Evolutionary conservation across 805 yeast genomes (phyloP), one percentile per base, ranked within the genome.

Genomic region (Ogataea dorogensis): DNA sequence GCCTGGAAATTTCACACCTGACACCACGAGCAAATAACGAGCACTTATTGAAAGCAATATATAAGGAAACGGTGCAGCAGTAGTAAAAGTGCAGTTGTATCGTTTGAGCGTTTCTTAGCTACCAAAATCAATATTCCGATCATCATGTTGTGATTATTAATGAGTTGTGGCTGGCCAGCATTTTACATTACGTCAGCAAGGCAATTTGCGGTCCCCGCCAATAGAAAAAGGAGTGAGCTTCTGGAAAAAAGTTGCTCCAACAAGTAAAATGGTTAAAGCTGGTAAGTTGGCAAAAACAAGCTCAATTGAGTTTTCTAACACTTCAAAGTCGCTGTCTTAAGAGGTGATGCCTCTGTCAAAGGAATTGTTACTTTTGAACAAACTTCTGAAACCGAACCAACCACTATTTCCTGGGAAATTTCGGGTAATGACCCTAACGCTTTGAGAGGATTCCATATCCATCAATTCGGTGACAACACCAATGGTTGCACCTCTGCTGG

Each of bases 401-500:
- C 95, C 59, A 82, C 86, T 30, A 75, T 93, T 53, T 53, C 88
- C 15, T 93, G 87, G 80, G 94, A 91, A 57, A 85, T 93, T 61
- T 58, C 77, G 40, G 98, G 98, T 64, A 86, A 88, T 68, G 81
- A 78, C 50, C 71, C 97, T 44, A 82, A 86, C 58, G 91, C 96
- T 33, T 70, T 75, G 62, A 81, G 95, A 68, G 98, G 98, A 36
- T 91, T 93, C 96, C 98, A 93, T 76, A 71, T 93, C 61, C 98
- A 93, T 70, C 83, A 86, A 62, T 93, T 93, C 59, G 98, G 98
- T 71, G 98, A 93, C 74, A 87, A 86, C 80, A 87, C 98, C 69
- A 93, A 93, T 65, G 98, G 98, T 51, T 93, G 98, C 73, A 91
- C 96, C 43, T 86, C 96, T 50, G 96, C 97, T 37, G 97, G 97